A percentile compares a stretch with the other conserved stretches of the same genome.
Evolutionary conservation across 306 rosid genomes (phyloP).

Genomic region (Sesbania bispinosa): DNA sequence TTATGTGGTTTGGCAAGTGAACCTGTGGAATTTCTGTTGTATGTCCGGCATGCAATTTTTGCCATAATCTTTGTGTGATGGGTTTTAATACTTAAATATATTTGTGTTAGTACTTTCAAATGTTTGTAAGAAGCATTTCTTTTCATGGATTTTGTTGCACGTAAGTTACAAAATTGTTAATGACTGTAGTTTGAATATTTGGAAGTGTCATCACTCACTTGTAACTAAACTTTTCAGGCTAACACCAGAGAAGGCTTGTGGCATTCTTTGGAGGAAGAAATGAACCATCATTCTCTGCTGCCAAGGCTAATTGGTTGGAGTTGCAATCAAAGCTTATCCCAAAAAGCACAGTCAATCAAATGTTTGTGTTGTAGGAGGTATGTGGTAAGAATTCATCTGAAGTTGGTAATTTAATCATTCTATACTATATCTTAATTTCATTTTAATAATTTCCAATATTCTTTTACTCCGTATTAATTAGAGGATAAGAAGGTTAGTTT

Average conservation of each 20-base stretch:
- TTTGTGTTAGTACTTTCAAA: neutral
- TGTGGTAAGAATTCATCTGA: conserved; percentile 26
- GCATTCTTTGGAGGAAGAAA: conserved; percentile 91
- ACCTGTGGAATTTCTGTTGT: neutral
- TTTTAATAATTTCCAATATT: neutral
- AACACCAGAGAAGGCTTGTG: conserved; percentile 67
- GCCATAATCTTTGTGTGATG: neutral
- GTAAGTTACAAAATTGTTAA: neutral
- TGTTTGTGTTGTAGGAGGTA: conserved; percentile 93
- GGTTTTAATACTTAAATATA: neutral
- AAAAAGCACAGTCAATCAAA: conserved; percentile 56
- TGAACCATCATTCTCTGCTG: conserved; percentile 64
- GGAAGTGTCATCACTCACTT: conserved; percentile 23
- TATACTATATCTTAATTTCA: neutral
- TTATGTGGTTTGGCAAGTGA: neutral
- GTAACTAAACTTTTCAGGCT: conserved; percentile 55
- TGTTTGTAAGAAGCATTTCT: neutral
- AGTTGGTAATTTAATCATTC: conserved; percentile 18
- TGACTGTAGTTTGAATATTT: conserved; percentile 26
- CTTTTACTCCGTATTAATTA: conserved; percentile 3
- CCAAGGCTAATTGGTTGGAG: conserved; percentile 88
- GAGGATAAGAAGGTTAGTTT: neutral
- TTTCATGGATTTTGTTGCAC: neutral
- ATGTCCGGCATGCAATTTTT: neutral
- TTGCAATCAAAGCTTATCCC: conserved; percentile 71